Evolutionary conservation across 2,329 filamentous ascomycete species (phyloP).

Genomic region (Chaetomium olivaceum): DNA sequence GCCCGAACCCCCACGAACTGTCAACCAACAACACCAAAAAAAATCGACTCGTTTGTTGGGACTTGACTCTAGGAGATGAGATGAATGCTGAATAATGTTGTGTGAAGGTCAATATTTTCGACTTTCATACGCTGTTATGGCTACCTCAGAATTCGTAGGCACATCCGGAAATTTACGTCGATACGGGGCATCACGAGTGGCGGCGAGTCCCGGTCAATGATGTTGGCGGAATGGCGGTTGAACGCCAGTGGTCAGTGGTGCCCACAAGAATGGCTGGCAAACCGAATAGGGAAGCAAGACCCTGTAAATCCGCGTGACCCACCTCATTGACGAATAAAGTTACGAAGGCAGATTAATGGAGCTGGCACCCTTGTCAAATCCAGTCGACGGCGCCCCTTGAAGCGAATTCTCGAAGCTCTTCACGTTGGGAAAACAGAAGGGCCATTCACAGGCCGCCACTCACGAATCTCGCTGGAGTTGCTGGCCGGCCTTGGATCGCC

Average conservation of each 20-base stretch:
- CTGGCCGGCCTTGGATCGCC: conserved; percentile 11
- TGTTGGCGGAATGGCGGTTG: conserved; percentile 1
- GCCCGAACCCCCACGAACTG: background rate
- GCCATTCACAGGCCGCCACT: conserved; percentile 18
- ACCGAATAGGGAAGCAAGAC: conserved; percentile 9
- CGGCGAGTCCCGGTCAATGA: background rate
- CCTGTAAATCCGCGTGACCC: conserved; percentile 11
- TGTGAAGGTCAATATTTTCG: background rate
- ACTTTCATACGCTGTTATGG: background rate
- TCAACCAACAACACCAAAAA: background rate
- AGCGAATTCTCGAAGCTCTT: conserved; percentile 25
- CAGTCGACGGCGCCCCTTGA: conserved; percentile 9
- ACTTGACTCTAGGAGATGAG: background rate
- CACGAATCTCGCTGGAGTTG: conserved; percentile 5
- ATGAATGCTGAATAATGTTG: background rate
- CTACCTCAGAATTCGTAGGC: too few relatives aligned
- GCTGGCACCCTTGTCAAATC: conserved; percentile 11
- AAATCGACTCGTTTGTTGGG: background rate
- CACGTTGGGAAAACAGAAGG: conserved; percentile 2
- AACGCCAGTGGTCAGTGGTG: too few relatives aligned
- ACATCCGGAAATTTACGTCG: background rate
- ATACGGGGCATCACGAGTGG: background rate
- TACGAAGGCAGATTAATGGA: conserved; percentile 19
- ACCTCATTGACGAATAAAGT: conserved; percentile 20
- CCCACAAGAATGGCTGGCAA: background rate